These are phyloP conservation scores for Aspergillus brasiliensis DNA, from an alignment of 2,329 filamentous ascomycete genomes.

Conservation along the genomic window DNA sequence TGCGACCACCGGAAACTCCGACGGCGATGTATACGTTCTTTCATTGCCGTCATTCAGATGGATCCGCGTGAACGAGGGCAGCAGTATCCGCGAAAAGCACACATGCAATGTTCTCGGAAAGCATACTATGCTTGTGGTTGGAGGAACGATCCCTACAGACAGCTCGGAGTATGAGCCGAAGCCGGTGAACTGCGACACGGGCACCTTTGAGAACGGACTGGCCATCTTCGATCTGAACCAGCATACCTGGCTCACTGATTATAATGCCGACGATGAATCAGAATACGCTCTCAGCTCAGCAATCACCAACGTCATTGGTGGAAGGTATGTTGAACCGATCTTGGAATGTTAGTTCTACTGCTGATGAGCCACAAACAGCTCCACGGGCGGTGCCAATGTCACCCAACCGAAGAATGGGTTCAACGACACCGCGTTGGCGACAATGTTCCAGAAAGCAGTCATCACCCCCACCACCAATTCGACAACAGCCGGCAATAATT, in stretches of 20 bases:
- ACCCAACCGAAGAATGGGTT: slow-evolving; percentile 6
- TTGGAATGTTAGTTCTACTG: not conserved
- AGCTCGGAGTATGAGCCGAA: slow-evolving; percentile 3
- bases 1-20: not conserved
- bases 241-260: slow-evolving; percentile 4
- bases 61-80: slow-evolving; percentile 10
- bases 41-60: slow-evolving; percentile 12
- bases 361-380: not conserved
- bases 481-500: not conserved
- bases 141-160: slow-evolving; percentile 6
- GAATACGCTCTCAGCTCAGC: not conserved
- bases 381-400: slow-evolving; percentile 9
- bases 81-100: slow-evolving; percentile 6
- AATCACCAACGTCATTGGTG: slow-evolving; percentile 1
- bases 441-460: not conserved
- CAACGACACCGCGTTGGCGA: slow-evolving; percentile 1
- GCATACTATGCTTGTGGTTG: slow-evolving; percentile 9
- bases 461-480: not conserved
- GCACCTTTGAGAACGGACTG: slow-evolving; percentile 9
- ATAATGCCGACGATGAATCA: not conserved
- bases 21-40: slow-evolving; percentile 13
- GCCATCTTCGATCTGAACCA: slow-evolving; percentile 9
- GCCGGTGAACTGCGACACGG: slow-evolving; percentile 1
- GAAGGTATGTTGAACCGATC: not conserved
- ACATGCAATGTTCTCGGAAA: slow-evolving; percentile 2